Evolutionary conservation across 2,329 filamentous ascomycete genomes (phyloP), one percentile per base, ranked within the genome.

Genomic region (Phaeomoniella chlamydospora): DNA sequence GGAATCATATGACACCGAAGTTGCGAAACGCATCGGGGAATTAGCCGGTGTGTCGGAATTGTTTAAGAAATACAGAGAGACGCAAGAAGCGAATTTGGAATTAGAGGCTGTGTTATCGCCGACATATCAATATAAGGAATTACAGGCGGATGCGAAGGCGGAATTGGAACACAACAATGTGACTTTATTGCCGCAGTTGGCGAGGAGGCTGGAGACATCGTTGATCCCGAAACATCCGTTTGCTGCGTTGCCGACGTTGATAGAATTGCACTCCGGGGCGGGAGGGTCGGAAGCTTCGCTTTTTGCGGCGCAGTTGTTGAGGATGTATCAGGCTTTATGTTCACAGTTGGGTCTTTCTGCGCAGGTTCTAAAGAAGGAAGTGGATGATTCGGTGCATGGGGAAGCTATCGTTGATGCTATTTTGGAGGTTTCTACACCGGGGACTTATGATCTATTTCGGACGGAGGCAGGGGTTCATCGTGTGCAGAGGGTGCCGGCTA

Each of bases 391-490:
- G 2, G 58, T 65, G 0, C 60, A 62, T 31, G 69, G 70, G 10
- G 70, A 70, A 34, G 59, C 62, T 5, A 67, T 96, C 2, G 76
- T 81, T 37, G 90, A 96, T 62, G 90, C 84, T 5, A 75, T 98
- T 15, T 68, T 98, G 16, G 86, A 94, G 55, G 67, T 98, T 22
- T 73, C 79, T 39, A 71, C 76, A 34, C 61, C 73, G 1, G 84
- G 84, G 18, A 78, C 86, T 15, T 98, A 94, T 57, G 83, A 80
- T 41, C 52, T 74, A 2, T 74, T 98, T 49, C 74, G 88, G 41
- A 79, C 79, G 47, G 90, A 98, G 58, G 84, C 88, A 3, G 90
- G 90, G 18, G 90, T 98, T 45, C 90, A 98, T 55, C 75, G 90
- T 17, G 90, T 98, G 0, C 90, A 98, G 64, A 77, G 90, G 16